phyloP scores from a whole-genome alignment of 164 flowering plant species.

The Annona squamosa region DNA sequence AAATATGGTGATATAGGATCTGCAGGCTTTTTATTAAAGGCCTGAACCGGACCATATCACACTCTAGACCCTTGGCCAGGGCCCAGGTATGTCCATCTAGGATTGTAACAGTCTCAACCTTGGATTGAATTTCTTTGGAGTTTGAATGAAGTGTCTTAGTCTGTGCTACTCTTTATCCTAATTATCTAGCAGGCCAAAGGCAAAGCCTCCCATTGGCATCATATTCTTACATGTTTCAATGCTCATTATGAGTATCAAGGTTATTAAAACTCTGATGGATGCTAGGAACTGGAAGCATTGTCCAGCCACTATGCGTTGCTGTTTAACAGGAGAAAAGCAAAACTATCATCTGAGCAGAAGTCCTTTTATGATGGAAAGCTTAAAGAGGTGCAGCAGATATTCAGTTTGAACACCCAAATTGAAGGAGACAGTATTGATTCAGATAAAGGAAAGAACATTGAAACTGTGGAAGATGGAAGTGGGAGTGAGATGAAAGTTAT shows the following conservation, averaged over 20 bases:
- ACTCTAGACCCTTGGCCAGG: too few relatives aligned
- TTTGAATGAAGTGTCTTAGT: not conserved
- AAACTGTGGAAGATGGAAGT: conserved; percentile 40
- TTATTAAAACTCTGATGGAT: conserved; percentile 13
- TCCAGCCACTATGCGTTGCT: conserved; percentile 78
- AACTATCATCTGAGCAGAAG: conserved; percentile 70
- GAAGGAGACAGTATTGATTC: conserved; percentile 42
- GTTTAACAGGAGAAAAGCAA: conserved; percentile 78
- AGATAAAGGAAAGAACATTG: conserved; percentile 78
- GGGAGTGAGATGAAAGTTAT: conserved; percentile 62
- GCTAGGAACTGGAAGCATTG: conserved; percentile 88
- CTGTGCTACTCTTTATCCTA: not conserved
- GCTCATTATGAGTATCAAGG: not conserved
- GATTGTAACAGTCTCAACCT: not conserved
- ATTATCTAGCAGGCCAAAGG: not conserved
- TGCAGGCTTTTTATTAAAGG: not conserved
- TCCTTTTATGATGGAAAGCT: conserved; percentile 73
- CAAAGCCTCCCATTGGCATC: not conserved
- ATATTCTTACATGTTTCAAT: not conserved
- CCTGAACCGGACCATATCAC: not conserved
- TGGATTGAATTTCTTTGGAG: not conserved
- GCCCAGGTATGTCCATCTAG: too few relatives aligned
- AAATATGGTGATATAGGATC: not conserved
- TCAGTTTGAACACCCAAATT: conserved; percentile 48
- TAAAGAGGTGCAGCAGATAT: conserved; percentile 68